Conservation (phyloP, 2,329 filamentous ascomycete species). For the Diaporthe ampelina region DNA sequence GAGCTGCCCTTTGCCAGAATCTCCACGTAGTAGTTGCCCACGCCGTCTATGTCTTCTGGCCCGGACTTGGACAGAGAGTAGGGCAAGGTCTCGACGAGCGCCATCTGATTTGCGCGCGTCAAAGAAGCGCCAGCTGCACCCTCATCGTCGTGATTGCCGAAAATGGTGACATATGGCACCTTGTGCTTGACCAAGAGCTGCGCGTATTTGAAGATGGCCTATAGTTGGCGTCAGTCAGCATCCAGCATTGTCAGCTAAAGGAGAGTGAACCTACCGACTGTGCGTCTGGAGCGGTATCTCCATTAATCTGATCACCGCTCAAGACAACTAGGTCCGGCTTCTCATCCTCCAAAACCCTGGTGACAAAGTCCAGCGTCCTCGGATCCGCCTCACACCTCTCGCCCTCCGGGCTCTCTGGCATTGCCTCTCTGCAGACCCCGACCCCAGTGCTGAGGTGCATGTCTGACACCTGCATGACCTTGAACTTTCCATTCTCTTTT, state of each 20-base stretch:
- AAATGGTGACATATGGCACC: conserved; percentile 92
- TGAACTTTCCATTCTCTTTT: conserved; percentile 91
- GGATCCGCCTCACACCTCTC: conserved; percentile 92
- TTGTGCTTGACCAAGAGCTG: conserved; percentile 87
- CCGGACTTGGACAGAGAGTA: conserved; percentile 91
- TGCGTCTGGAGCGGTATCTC: conserved; percentile 90
- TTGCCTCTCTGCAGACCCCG: conserved; percentile 87
- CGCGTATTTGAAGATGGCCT: conserved; percentile 94
- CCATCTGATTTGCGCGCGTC: conserved; percentile 84
- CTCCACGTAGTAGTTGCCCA: conserved; percentile 96
- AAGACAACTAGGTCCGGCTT: conserved; percentile 93
- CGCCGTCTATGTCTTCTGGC: conserved; percentile 85
- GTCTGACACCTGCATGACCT: conserved; percentile 97
- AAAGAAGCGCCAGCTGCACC: conserved; percentile 64
- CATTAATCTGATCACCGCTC: conserved; percentile 95
- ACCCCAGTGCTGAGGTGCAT: conserved; percentile 92
- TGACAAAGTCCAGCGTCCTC: conserved; percentile 90
- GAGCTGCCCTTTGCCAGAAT: conserved; percentile 84
- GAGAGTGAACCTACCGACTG: conserved; percentile 74
- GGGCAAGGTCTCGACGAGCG: conserved; percentile 85
- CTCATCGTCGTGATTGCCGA: conserved; percentile 98
- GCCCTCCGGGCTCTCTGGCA: conserved; percentile 79
- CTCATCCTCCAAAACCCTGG: conserved; percentile 87
- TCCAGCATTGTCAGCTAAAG: background rate
- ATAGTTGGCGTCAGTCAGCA: conserved; percentile 29